Evolutionary conservation across 2,329 filamentous ascomycete genomes (phyloP), one percentile per base, ranked within the genome.

Genomic region (Neopestalotiopsis clavispora): DNA sequence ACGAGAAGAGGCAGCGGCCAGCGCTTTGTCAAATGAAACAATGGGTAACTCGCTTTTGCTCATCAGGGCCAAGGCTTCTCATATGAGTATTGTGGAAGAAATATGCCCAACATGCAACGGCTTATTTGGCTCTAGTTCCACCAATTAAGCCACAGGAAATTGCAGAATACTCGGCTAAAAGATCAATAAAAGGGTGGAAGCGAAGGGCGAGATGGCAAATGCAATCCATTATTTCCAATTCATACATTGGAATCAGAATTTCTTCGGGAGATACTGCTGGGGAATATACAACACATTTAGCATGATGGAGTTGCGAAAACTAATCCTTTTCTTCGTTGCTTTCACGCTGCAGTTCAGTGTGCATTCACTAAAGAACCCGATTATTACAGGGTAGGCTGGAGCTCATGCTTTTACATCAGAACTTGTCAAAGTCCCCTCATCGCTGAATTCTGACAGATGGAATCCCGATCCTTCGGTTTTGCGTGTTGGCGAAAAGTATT

Each of bases 381-480:
- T 61, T 1, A 61, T 61, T 34, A 14, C 30, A 17, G 30, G 32
- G 59, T 61, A 40, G n/a, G 59, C 23, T 30, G 30, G 6, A 7
- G 28, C 57, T 28, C 13, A 30, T 20, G 13, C 1, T 30, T 32
- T 17, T 4, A 5, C 5, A 38, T 17, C 30, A 30, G 34, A n/a
- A 20, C 23, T 38, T 34, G 14, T n/a, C 30, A 14, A 17, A 34
- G 17, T 13, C 7, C 12, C 6, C 34, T 61, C 4, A 38, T 61
- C 20, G 20, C 10, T 59, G 5, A 61, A 14, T 7, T 38, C 6
- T 17, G 9, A 17, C 7, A 61, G 59, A 28, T 61, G 59, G 59
- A 61, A 61, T 34, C 59, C 59, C 13, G 59, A 61, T 20, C 59
- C 59, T 40, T 38, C 59, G 34, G 59, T 61, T n/a, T 61, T 61